Percentiles rank a stretch among this genome's conserved stretches.
Conservation (phyloP, 2,329 filamentous ascomycete genomes). For the Diaporthe sp. region DNA sequence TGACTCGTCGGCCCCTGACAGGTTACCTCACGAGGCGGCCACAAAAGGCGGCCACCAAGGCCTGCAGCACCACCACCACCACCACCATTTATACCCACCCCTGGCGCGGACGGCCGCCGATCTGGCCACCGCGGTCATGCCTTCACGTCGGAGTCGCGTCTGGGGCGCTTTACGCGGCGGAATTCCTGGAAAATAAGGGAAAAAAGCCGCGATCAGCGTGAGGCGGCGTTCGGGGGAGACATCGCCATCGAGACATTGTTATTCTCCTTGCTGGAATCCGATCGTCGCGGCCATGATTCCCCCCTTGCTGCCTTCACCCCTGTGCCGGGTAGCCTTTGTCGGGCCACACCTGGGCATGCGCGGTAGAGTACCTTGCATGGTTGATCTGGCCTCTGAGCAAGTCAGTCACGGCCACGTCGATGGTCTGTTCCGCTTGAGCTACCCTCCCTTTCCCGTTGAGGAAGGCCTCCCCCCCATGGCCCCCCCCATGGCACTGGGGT, state of each 20-base stretch:
- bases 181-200: not conserved
- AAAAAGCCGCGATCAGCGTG: constrained; percentile 24
- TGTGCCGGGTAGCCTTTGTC: not conserved
- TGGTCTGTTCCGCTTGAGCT: constrained; percentile 19
- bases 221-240: not conserved
- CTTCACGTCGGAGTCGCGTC: constrained; percentile 19
- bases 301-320: constrained; percentile 2
- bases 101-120: constrained; percentile 28
- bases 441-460: constrained; percentile 32
- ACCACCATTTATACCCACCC: constrained; percentile 24
- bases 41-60: constrained; percentile 17
- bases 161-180: constrained; percentile 29
- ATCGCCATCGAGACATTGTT: not conserved
- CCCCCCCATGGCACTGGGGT: constrained; percentile 16
- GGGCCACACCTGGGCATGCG: constrained; percentile 22
- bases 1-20: constrained; percentile 32
- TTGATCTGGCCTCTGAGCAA: constrained; percentile 32
- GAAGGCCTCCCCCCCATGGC: constrained; percentile 25
- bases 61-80: constrained; percentile 3
- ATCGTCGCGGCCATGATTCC: not conserved
- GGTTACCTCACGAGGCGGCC: constrained; percentile 28
- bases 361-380: constrained; percentile 35
- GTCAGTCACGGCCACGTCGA: constrained; percentile 35
- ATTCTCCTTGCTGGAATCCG: not conserved
- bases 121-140: constrained; percentile 12